phyloP scores from a whole-genome alignment of 441 rosid species.

The Brassica hybrid region DNA sequence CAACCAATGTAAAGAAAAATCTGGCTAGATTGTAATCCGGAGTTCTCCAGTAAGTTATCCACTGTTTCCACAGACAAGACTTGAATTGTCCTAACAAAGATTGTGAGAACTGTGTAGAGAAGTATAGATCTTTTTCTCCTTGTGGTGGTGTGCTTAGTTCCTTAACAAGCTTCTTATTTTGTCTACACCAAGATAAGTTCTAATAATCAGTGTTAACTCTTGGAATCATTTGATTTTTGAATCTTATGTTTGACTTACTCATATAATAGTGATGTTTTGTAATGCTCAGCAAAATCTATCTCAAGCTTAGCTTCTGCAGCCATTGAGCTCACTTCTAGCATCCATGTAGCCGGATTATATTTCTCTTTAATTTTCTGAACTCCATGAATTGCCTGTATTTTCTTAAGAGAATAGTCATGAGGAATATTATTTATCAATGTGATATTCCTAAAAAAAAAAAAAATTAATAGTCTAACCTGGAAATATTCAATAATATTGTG shows the following conservation, averaged over 20 bases:
- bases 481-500: too few species aligned
- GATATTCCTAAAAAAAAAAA: too few species aligned
- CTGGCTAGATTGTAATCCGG: slow-evolving; percentile 92
- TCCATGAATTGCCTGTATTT: slow-evolving; percentile 60
- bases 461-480: slow-evolving; percentile 49
- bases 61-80: slow-evolving; percentile 90
- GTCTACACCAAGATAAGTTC: slow-evolving; percentile 43
- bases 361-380: slow-evolving; percentile 62
- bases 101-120: slow-evolving; percentile 63
- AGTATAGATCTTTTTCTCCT: slow-evolving; percentile 71
- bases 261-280: slow-evolving; percentile 58
- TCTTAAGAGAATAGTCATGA: slow-evolving; percentile 10
- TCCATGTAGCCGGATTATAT: slow-evolving; percentile 86
- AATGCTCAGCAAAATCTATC: slow-evolving; percentile 66
- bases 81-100: slow-evolving; percentile 80
- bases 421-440: not conserved
- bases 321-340: slow-evolving; percentile 77
- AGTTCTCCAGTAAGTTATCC: slow-evolving; percentile 98
- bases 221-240: slow-evolving; percentile 13
- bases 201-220: not conserved
- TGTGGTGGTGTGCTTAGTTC: slow-evolving; percentile 72
- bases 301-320: slow-evolving; percentile 67
- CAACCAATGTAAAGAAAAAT: slow-evolving; percentile 62
- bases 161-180: too few species aligned
- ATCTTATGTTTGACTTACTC: slow-evolving; percentile 45